Evolutionary conservation across 1,139 yeast genomes (phyloP), one percentile per base, ranked within the genome.

Genomic region (Candida dubliniensis): DNA sequence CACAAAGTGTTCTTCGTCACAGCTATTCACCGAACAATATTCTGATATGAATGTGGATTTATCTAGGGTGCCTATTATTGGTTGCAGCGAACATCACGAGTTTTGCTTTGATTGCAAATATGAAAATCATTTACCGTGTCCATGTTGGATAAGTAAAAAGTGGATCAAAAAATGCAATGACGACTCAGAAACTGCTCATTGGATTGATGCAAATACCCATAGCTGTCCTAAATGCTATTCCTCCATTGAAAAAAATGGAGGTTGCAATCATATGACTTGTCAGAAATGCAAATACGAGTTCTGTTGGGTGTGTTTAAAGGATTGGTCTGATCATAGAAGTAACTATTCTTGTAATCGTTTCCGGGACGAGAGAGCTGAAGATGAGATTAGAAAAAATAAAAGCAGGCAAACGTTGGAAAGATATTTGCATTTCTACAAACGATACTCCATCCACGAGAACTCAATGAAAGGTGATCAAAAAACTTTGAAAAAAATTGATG

Each of bases 221-320:
- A 79, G 80, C 41, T 93, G 99, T 60, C 91, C 95, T 2, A 69
- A 75, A 50, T 84, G 93, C 63, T 64, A 61, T 15, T 60, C 83
- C 0, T 64, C 73, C n/a, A 84, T 84, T 48, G 90, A 87, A 57
- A 87, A 91, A 59, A 86, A 85, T 59, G 98, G 97, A 27, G 98
- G 98, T 0, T 93, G 98, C 65, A 91, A 93, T 65, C 99, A 93
- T 66, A 91, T 93, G 96, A 77, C 82, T 0, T 93, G 99, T 62
- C 71, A 79, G 5, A 84, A 82, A 49, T 93, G 99, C 63, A 61
- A 63, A 10, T 67, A 80, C 59, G 88, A 91, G 58, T 93, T 90
- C 61, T 93, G 99, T 61, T 93, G 99, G 99, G 82, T 90, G 40
- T 93, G 99, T 63, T 63, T 81, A 54, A 84, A 84, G 7, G 76